These are phyloP conservation scores for Epithemia pelagica DNA, from an alignment of 108 stramenopile genomes.

Conservation along the genomic window DNA sequence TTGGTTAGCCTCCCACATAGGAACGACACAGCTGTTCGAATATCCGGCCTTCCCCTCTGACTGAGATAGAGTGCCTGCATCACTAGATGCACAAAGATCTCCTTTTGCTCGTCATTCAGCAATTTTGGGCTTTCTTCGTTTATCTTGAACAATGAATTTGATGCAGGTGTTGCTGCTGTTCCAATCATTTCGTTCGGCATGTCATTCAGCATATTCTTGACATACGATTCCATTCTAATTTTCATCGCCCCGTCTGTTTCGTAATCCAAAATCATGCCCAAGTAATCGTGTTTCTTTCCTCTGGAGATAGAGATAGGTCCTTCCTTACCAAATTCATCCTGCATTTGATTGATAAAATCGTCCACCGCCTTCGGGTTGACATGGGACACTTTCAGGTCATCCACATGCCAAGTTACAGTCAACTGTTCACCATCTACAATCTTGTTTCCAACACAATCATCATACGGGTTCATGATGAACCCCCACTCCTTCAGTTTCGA, in stretches of 20 bases:
- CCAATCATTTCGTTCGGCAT: neutral
- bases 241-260: conserved; percentile 6
- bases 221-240: conserved; percentile 26
- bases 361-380: neutral
- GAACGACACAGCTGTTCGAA: conserved; percentile 19
- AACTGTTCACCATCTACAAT: conserved; percentile 26
- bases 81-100: conserved; percentile 22
- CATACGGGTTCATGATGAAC: conserved; percentile 38
- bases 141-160: conserved; percentile 20
- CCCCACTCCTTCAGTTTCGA: conserved; percentile 9
- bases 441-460: conserved; percentile 36
- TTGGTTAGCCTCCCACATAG: conserved; percentile 15
- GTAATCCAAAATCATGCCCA: conserved; percentile 41
- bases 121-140: conserved; percentile 13
- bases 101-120: neutral
- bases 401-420: conserved; percentile 33
- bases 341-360: neutral
- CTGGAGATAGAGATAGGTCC: conserved; percentile 8
- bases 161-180: conserved; percentile 18
- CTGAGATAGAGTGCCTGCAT: conserved; percentile 28
- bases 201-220: conserved; percentile 20
- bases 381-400: conserved; percentile 23
- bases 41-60: conserved; percentile 22
- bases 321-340: conserved; percentile 3
- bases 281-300: conserved; percentile 33